Conservation (phyloP, 2,329 filamentous ascomycete species). For the Penicillium thymicola region DNA sequence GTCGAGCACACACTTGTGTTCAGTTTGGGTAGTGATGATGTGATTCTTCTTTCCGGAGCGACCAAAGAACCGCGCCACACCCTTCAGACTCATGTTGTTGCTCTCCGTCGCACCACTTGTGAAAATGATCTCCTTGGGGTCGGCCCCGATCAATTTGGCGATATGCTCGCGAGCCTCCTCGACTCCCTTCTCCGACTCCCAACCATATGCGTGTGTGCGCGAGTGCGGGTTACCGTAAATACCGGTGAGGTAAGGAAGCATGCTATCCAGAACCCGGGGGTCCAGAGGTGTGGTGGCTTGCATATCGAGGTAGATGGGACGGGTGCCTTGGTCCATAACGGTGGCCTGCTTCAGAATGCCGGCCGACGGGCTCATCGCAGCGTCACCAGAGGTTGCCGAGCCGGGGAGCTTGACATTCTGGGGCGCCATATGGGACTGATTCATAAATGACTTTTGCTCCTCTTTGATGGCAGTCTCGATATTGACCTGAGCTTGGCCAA, state of each 20-base stretch:
- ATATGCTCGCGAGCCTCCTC: constrained; percentile 82
- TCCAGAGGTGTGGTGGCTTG: constrained; percentile 96
- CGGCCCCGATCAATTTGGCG: constrained; percentile 83
- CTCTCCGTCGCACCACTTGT: constrained; percentile 97
- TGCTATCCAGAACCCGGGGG: constrained; percentile 89
- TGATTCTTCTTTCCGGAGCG: constrained; percentile 95
- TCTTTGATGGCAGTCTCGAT: constrained; percentile 80
- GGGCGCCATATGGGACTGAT: constrained; percentile 54
- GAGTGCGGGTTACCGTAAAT: constrained; percentile 97
- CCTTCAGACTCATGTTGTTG: constrained; percentile 99
- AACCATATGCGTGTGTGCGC: constrained; percentile 94
- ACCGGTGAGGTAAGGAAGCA: constrained; percentile 91
- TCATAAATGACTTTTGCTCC: constrained; percentile 75
- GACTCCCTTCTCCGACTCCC: constrained; percentile 94
- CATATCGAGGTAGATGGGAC: constrained; percentile 97
- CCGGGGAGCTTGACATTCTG: constrained; percentile 59
- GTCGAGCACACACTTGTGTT: constrained; percentile 98
- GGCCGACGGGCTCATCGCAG: constrained; percentile 77
- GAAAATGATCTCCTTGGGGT: constrained; percentile 98
- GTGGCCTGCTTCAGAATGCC: constrained; percentile 85
- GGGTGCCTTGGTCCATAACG: constrained; percentile 84
- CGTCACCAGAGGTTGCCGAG: constrained; percentile 58
- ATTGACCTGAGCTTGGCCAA: constrained; percentile 66
- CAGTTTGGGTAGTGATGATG: constrained; percentile 94
- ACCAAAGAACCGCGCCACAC: constrained; percentile 92